These are phyloP conservation scores for Tetrahymena malaccensis DNA, from an alignment of 73 alveolate species.

Conservation along the genomic window DNA sequence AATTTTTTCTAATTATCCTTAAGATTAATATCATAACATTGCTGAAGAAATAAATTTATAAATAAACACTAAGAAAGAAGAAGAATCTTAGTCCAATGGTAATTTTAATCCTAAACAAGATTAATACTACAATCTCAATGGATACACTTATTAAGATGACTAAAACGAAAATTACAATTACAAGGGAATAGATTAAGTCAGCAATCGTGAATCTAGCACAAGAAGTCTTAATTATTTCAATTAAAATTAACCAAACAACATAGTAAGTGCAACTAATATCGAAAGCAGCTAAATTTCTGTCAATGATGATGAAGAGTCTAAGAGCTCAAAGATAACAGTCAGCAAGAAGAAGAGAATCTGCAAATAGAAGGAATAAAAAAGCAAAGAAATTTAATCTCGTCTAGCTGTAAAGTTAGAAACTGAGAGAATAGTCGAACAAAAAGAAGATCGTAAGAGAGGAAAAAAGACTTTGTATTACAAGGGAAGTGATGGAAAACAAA, in stretches of 20 bases:
- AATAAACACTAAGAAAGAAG: not conserved
- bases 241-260: not conserved
- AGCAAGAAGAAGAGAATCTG: not conserved
- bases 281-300: not conserved
- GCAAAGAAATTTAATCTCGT: not conserved
- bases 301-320: not conserved
- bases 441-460: not conserved
- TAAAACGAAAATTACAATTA: not conserved
- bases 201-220: not conserved
- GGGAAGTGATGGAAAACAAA: not conserved
- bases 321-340: not conserved
- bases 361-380: not conserved
- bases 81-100: not conserved
- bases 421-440: not conserved
- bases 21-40: not conserved
- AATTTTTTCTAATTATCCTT: not conserved
- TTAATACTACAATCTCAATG: not conserved
- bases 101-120: not conserved
- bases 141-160: not conserved
- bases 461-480: not conserved
- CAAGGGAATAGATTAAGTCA: not conserved
- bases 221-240: not conserved
- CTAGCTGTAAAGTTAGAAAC: not conserved
- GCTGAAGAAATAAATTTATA: not conserved
- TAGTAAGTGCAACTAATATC: not conserved